Base-by-base conservation (phyloP, 441 rosid genomes). In the Dalechampia spathulata region DNA sequence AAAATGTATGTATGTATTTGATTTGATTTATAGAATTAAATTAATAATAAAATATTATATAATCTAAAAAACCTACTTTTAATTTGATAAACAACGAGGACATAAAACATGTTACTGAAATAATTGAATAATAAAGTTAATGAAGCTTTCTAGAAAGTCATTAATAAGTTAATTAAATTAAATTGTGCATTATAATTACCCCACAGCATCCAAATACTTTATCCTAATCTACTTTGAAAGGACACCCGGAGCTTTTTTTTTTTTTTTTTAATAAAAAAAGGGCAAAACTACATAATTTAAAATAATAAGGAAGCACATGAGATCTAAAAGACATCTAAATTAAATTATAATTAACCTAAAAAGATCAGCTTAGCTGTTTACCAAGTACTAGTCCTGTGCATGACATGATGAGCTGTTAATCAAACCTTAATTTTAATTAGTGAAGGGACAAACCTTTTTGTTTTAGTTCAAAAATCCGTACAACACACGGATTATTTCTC, bases 141-240 rank as follows among this genome's bases (percentile, higher is more conserved):
- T n/a, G 0, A 42, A 16, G 13, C 27, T 26, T 43, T 65, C 60
- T 62, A 65, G 70, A 66, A 61, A 54, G 42, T 39, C n/a, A 26
- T 20, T 28, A 39, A 55, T 48, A 46, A 53, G 70, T 52, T 26
- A 37, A 32, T 53, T 21, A n/a, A n/a, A n/a, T n/a, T 16, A 32
- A 51, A 61, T 60, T 56, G 22, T 2, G 1, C 19, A 30, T 43
- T 19, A 11, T 27, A 63, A 52, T n/a, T n/a, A n/a, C 65, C 71
- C 78, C 64, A 60, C 66, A 49, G 52, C 62, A 67, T 67, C 60
- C 25, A 39, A 37, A 30, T 16, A 41, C 54, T 66, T 25, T 48
- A 55, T 60, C 76, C 75, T 57, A 71, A 78, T 78, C 75, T 63
- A 50, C 63, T 45, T 14, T 57, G 70, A 74, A 60, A 72, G 57